Base-by-base conservation (phyloP, 345 rosid species). In the Noccaea bulbosa region DNA sequence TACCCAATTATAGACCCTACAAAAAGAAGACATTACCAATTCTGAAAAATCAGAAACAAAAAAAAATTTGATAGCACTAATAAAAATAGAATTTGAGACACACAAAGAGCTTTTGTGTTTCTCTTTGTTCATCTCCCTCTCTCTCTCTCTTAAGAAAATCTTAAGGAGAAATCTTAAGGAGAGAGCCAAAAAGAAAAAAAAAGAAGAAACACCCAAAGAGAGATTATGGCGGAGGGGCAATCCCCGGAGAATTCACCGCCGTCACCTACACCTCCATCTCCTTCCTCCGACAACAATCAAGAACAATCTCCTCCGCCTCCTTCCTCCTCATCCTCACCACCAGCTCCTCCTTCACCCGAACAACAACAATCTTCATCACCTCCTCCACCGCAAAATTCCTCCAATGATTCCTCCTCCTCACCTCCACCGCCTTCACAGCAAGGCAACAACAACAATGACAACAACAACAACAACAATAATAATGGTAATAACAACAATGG, bases 171-270 rank as follows among this genome's bases (percentile, higher is more conserved):
- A 75, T 44, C 51, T 61, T 61, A 52, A 60, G 24, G 63, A 61
- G 69, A 54, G 62, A 69, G 59, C 53, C 20, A 44, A 15, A 32
- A 54, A 0, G 1, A 16, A 38, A 15, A 33, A 0, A 53, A 0
- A 17, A 43, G 33, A 22, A 45, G 7, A 30, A 56, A 63, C 67
- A 47, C 58, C 61, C 35, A 0, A 47, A 69, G 59, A 75, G 52
- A 67, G 52, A 67, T 67, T 62, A 76, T 76, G 79, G 79, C 79
- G 76, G 79, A 76, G 79, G 79, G 62, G 79, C 71, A 70, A 56
- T 64, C 74, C 72, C 43, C 65, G 24, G 62, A 53, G 57, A 52
- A 65, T 43, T 65, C 85, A 3, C 80, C 86, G 10, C 82, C 83
- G 7, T 70, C 82, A 14, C 66, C 79, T 5, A 48, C 81, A 1